Evolutionary conservation across 108 stramenopile genomes (phyloP), one percentile per base, ranked within the genome.

Genomic region (Skeletonema potamos): DNA sequence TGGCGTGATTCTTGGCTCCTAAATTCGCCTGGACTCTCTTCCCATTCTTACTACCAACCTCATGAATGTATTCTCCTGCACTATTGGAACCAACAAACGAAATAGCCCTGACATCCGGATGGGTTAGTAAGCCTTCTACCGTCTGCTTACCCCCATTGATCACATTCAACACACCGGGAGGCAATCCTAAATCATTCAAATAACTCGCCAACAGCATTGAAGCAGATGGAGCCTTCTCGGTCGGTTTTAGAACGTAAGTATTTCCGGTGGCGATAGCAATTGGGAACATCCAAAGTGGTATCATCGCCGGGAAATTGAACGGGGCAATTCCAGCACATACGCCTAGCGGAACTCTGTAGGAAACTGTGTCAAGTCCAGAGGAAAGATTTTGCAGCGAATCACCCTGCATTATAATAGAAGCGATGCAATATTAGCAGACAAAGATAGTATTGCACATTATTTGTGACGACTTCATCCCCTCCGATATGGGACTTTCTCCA

Each of bases 221-320:
- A 2, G 91, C 84, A 20, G 84, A 74, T 3, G 91, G 91, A 5
- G 88, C 86, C 71, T 89, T 89, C 72, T 92, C 91, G 37, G 76
- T 80, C 22, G 91, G 91, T 76, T 99, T 99, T 26, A 99, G 69
- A 27, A 99, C 83, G 64, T 86, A 86, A 9, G 89, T 82, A 62
- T 93, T 93, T 4, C 92, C 92, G 5, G 85, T 84, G 17, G 89
- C 81, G 9, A 76, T 29, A 26, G 96, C 92, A 12, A 97, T 65
- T 5, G 97, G 96, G 66, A 96, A 87, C 89, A 95, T 98, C 98
- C 97, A 98, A 15, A 94, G 76, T 1, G 96, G 94, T 37, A 97
- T 94, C 97, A 98, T 97, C 43, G 94, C 93, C 6, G 96, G 96
- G 77, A 96, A 96, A 87, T 99, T 99, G 85, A 97, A 97, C 15